Evolutionary conservation across 208 protist species (phyloP), one percentile per base, ranked within the genome.

Genomic region (Crithidia thermophila): DNA sequence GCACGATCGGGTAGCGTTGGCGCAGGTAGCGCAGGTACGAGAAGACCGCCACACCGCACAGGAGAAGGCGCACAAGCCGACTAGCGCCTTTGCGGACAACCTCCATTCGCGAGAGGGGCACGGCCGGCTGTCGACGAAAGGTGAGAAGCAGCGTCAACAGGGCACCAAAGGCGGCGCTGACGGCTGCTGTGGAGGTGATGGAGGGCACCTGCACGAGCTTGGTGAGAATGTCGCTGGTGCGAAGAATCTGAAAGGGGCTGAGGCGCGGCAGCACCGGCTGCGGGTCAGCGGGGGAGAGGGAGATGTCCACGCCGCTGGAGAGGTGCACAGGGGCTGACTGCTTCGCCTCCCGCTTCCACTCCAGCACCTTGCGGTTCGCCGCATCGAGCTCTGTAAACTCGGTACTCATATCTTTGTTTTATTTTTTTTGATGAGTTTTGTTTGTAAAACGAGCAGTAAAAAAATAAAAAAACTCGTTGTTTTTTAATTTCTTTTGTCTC

Each of bases 291-390:
- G 83, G 77, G 18, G 66, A 57, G 11, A 82, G 56, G 11, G 76
- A 87, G 25, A 87, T 56, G 53, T 87, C 81, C 8, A 86, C 34
- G 11, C 63, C 72, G 14, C 53, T 47, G 18, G 68, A 62, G 42
- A 75, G 68, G 27, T 45, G 20, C 14, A 79, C 64, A 8, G 58
- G 55, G 0, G 61, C 36, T 2, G 63, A 72, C 39, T 82, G 65
- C 57, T 60, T 50, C 1, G 66, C 78, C 49, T 77, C 73, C 14
- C 61, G 46, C 43, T 79, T 84, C 83, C 83, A 88, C 52, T 74
- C 61, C 18, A 30, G 39, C 20, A 81, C 65, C 67, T 85, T 89
- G 10, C 57, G 45, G 49, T 75, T 67, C 28, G 79, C 76, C 63
- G 72, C 64, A 13, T 69, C 43, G 43, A 79, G 18, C 25, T 73